phyloP scores from a whole-genome alignment of 352 stramenopile genomes.

The Phytophthora syringae region DNA sequence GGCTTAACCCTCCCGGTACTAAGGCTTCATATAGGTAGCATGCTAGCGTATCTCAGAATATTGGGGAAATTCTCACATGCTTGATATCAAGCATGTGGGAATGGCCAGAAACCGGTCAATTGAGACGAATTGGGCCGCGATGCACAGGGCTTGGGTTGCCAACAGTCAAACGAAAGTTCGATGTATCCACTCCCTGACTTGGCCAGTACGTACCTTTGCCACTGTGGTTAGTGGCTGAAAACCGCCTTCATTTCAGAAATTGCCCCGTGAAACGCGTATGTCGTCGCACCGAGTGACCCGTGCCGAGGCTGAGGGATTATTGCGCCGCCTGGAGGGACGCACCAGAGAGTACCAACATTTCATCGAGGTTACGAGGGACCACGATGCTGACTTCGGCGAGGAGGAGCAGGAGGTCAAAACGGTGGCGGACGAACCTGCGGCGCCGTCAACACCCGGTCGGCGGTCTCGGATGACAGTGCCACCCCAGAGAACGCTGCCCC shows the following conservation, averaged over 20 bases:
- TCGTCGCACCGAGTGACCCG: background rate
- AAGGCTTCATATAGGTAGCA: slow-evolving; percentile 6
- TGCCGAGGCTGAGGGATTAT: background rate
- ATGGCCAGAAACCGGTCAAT: slow-evolving; percentile 10
- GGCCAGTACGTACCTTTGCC: slow-evolving; percentile 13
- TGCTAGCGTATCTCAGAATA: too few relatives aligned
- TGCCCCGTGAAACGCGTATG: slow-evolving; percentile 1
- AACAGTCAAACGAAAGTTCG: slow-evolving; percentile 10
- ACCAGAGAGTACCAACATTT: too few relatives aligned
- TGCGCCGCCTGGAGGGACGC: background rate
- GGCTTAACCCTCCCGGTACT: slow-evolving; percentile 1
- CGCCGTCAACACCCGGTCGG: too few relatives aligned
- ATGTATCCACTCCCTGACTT: slow-evolving; percentile 5
- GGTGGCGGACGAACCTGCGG: too few relatives aligned
- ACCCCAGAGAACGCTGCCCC: too few relatives aligned
- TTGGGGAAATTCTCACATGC: too few relatives aligned
- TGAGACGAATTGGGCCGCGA: slow-evolving; percentile 3
- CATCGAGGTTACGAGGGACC: too few relatives aligned
- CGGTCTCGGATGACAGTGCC: too few relatives aligned
- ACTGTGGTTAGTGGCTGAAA: background rate
- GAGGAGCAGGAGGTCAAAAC: too few relatives aligned
- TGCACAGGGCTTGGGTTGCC: slow-evolving; percentile 10
- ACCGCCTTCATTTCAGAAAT: slow-evolving; percentile 3
- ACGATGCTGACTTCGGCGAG: too few relatives aligned
- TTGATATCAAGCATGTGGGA: background rate